phyloP scores from a whole-genome alignment of 306 rosid genomes.

The Cucumis hystrix region DNA sequence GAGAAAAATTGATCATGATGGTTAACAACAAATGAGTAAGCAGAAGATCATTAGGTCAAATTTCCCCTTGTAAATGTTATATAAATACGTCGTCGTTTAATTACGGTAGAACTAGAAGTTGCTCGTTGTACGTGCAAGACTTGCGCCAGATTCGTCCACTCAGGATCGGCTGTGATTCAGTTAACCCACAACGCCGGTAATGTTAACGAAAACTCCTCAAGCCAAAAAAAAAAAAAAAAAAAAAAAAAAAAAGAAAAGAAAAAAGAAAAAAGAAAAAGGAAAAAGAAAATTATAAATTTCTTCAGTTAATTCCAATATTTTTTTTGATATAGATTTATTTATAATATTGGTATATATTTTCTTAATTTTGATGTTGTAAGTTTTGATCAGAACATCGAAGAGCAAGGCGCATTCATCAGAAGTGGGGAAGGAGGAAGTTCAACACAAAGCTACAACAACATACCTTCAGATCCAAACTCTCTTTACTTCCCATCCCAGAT shows the following conservation, averaged over 20 bases:
- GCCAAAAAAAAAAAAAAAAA: too few species aligned
- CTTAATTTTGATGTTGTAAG: background rate
- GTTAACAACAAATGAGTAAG: too few species aligned
- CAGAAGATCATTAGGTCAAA: too few species aligned
- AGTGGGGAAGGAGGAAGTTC: conserved; percentile 18
- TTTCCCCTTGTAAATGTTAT: too few species aligned
- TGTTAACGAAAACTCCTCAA: background rate
- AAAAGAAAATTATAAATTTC: background rate
- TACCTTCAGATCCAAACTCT: conserved; percentile 67
- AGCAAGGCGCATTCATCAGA: conserved; percentile 9
- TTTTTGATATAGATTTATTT: too few species aligned
- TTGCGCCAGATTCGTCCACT: background rate
- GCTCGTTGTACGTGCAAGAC: background rate
- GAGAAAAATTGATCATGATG: too few species aligned
- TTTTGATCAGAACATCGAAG: background rate
- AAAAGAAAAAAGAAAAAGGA: too few species aligned
- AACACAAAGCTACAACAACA: conserved; percentile 14
- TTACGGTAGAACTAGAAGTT: background rate
- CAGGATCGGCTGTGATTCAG: background rate
- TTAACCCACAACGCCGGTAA: background rate
- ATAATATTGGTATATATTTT: too few species aligned
- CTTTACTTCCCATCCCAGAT: conserved; percentile 13
- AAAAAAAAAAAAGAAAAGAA: too few species aligned
- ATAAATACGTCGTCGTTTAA: background rate
- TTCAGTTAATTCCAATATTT: background rate